Percentiles rank a stretch among this genome's conserved stretches.
These are phyloP conservation scores for Agrocybe chaxingu DNA, from an alignment of 768 basidiomycete genomes.

Conservation along the genomic window DNA sequence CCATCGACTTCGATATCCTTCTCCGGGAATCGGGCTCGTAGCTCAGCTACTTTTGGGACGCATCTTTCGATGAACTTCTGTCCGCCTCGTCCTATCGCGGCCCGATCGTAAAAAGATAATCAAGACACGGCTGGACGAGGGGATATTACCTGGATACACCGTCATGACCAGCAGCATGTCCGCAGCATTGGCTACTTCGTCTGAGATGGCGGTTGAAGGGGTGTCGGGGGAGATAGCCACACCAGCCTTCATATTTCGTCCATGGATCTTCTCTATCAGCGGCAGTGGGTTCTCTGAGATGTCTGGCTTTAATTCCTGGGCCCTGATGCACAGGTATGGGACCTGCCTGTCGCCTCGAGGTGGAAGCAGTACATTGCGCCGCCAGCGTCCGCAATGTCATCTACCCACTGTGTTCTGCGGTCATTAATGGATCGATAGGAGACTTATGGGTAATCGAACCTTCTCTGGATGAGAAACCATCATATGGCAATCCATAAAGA, in stretches of 20 bases:
- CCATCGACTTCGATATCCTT: slow-evolving; percentile 99
- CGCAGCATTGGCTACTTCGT: slow-evolving; percentile 75
- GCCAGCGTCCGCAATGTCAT: slow-evolving; percentile 93
- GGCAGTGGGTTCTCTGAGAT: slow-evolving; percentile 60
- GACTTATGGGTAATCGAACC: slow-evolving; percentile 35
- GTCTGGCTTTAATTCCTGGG: background rate
- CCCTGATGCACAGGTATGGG: background rate
- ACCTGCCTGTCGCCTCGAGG: slow-evolving; percentile 85
- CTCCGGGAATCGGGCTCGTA: slow-evolving; percentile 85
- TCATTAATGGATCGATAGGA: background rate
- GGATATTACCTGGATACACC: slow-evolving; percentile 77
- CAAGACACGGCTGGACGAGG: background rate
- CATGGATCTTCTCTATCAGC: slow-evolving; percentile 79
- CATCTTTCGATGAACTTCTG: slow-evolving; percentile 96
- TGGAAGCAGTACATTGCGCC: slow-evolving; percentile 97
- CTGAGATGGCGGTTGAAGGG: slow-evolving; percentile 82
- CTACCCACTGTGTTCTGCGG: slow-evolving; percentile 73
- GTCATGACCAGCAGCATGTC: slow-evolving; percentile 99
- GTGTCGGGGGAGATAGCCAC: slow-evolving; percentile 97
- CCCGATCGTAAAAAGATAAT: background rate
- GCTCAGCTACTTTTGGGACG: slow-evolving; percentile 88
- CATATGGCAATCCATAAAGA: slow-evolving; percentile 99
- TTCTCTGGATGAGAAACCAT: slow-evolving; percentile 95
- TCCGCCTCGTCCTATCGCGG: slow-evolving; percentile 72
- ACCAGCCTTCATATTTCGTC: slow-evolving; percentile 87